phyloP scores from a whole-genome alignment of 257 asterid genomes.

The Galeopsis tetrahit region DNA sequence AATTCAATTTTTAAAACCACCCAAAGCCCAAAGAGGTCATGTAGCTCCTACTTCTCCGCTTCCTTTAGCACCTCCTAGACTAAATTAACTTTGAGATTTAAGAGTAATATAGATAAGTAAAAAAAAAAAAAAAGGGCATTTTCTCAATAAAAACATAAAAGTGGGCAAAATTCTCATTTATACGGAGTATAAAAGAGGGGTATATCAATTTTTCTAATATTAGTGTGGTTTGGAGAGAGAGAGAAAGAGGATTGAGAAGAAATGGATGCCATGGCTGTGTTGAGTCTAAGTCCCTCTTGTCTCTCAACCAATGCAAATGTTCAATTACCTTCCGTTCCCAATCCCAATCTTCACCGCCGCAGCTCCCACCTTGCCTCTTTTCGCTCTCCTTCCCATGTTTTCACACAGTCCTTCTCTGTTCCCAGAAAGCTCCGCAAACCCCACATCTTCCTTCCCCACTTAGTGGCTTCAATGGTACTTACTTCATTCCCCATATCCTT shows the following conservation, averaged over 20 bases:
- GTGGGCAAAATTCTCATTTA: too few relatives aligned
- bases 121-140: too few relatives aligned
- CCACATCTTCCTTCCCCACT: constrained; percentile 73
- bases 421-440: constrained; percentile 43
- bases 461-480: constrained; percentile 79
- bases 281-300: constrained; percentile 33
- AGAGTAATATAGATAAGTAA: too few relatives aligned
- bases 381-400: constrained; percentile 54
- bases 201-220: too few relatives aligned
- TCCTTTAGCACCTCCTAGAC: too few relatives aligned
- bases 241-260: constrained; percentile 21
- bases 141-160: too few relatives aligned
- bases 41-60: too few relatives aligned
- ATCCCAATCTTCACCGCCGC: constrained; percentile 42
- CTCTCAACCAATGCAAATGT: constrained; percentile 35
- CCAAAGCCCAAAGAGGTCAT: too few relatives aligned
- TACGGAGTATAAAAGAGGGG: too few relatives aligned
- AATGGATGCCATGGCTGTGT: constrained; percentile 60
- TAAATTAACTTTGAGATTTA: too few relatives aligned
- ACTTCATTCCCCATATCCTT: neutral
- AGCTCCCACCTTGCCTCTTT: constrained; percentile 61
- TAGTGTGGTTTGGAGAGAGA: neutral
- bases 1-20: too few relatives aligned
- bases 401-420: constrained; percentile 40
- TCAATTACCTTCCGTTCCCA: constrained; percentile 34